A percentile compares a stretch with the other conserved stretches of the same genome.
Conservation (phyloP, 306 rosid genomes). For the Quercus robur region DNA sequence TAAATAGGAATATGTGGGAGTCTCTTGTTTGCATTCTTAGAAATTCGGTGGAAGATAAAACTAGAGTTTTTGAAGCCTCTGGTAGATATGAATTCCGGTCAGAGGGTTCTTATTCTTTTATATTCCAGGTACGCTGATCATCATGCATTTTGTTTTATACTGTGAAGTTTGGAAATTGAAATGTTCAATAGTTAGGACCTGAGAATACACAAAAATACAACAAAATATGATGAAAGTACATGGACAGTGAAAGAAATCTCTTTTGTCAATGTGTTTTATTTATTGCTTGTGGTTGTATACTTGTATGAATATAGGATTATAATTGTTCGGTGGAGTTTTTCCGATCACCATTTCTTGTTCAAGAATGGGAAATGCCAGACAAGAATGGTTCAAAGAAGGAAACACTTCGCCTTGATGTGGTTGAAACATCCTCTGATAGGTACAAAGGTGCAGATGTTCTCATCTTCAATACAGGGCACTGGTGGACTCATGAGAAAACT, state of each 20-base stretch:
- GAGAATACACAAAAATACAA: too few species aligned
- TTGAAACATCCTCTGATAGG: constrained; percentile 56
- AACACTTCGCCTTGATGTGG: constrained; percentile 88
- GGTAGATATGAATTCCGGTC: constrained; percentile 76
- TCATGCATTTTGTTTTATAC: too few species aligned
- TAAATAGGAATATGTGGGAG: constrained; percentile 98
- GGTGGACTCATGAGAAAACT: constrained; percentile 99
- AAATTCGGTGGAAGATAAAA: constrained; percentile 59
- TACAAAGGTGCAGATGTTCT: constrained; percentile 81
- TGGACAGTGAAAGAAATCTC: background rate
- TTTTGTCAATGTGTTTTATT: background rate
- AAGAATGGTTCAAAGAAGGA: constrained; percentile 74
- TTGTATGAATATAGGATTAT: constrained; percentile 57
- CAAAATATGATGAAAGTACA: too few species aligned
- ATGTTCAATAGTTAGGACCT: too few species aligned
- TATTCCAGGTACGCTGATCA: constrained; percentile 56
- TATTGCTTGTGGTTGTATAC: background rate
- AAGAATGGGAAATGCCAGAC: constrained; percentile 75
- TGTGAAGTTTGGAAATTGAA: too few species aligned
- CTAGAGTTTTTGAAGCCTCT: constrained; percentile 67
- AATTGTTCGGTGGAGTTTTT: constrained; percentile 80
- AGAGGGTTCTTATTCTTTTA: constrained; percentile 83
- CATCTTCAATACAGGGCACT: constrained; percentile 92
- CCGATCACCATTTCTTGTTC: constrained; percentile 90
- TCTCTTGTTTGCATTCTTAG: constrained; percentile 89